Evolutionary conservation across 257 asterid species (phyloP).

Genomic region (Solanum chiquidenum): DNA sequence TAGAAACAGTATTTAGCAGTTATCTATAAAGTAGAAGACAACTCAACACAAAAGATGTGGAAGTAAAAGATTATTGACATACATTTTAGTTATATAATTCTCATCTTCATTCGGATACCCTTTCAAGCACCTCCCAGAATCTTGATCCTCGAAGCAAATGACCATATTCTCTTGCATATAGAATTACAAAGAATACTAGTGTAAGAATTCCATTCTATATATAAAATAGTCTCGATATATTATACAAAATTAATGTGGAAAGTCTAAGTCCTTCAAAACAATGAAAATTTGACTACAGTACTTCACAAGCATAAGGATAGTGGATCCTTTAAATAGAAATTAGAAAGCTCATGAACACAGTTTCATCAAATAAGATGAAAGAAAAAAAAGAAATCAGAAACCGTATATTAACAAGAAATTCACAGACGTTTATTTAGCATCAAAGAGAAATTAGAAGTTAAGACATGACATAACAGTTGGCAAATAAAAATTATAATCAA

Average conservation of each 20-base stretch:
- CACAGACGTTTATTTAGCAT: background rate
- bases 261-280: background rate
- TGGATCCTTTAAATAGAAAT: background rate
- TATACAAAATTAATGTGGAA: background rate
- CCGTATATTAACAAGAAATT: background rate
- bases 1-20: background rate
- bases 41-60: background rate
- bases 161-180: conserved; percentile 75
- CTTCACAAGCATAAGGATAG: background rate
- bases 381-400: background rate
- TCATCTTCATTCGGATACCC: conserved; percentile 46
- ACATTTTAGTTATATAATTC: conserved; percentile 71
- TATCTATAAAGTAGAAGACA: conserved; percentile 2
- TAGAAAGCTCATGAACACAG: background rate
- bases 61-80: conserved; percentile 10
- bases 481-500: background rate
- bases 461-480: background rate
- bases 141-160: conserved; percentile 75
- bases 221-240: background rate
- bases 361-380: background rate
- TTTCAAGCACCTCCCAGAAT: conserved; percentile 73
- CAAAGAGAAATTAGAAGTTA: background rate
- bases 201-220: background rate
- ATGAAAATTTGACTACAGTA: background rate
- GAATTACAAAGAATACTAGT: background rate